These are phyloP conservation scores for Pueraria montana DNA, from an alignment of 306 rosid species.

Conservation along the genomic window DNA sequence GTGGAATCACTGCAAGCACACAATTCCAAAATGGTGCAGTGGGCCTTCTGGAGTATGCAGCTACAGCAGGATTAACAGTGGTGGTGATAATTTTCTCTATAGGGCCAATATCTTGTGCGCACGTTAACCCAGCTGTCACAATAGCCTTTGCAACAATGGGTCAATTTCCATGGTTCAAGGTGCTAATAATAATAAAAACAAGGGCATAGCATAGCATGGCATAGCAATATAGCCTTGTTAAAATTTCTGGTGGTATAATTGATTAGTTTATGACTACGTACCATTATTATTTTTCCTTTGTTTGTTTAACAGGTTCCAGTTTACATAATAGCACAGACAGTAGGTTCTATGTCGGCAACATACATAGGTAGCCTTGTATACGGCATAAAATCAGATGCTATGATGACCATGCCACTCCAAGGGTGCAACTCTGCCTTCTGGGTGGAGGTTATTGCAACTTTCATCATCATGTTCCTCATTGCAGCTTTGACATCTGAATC, in stretches of 20 bases:
- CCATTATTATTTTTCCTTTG: background rate
- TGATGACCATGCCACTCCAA: constrained; percentile 72
- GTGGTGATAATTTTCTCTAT: constrained; percentile 74
- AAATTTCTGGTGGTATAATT: background rate
- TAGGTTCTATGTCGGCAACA: constrained; percentile 79
- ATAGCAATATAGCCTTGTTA: constrained; percentile 10
- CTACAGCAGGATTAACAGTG: constrained; percentile 87
- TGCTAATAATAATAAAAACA: constrained; percentile 34
- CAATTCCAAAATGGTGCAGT: constrained; percentile 58
- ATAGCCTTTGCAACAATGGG: constrained; percentile 86
- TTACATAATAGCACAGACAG: constrained; percentile 68
- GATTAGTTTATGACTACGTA: constrained; percentile 31
- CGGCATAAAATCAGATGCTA: constrained; percentile 62
- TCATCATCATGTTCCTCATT: constrained; percentile 78
- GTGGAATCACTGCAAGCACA: constrained; percentile 80
- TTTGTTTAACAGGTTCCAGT: constrained; percentile 67
- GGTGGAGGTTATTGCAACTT: constrained; percentile 82
- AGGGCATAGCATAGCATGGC: background rate
- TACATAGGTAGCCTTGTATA: constrained; percentile 69
- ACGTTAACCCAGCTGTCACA: constrained; percentile 89
- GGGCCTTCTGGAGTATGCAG: constrained; percentile 81
- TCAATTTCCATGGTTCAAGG: constrained; percentile 83
- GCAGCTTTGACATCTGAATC: constrained; percentile 69
- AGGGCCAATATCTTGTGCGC: constrained; percentile 85
- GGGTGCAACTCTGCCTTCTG: constrained; percentile 75